phyloP scores from a whole-genome alignment of 345 rosid genomes.

The Rhizophora apiculata region DNA sequence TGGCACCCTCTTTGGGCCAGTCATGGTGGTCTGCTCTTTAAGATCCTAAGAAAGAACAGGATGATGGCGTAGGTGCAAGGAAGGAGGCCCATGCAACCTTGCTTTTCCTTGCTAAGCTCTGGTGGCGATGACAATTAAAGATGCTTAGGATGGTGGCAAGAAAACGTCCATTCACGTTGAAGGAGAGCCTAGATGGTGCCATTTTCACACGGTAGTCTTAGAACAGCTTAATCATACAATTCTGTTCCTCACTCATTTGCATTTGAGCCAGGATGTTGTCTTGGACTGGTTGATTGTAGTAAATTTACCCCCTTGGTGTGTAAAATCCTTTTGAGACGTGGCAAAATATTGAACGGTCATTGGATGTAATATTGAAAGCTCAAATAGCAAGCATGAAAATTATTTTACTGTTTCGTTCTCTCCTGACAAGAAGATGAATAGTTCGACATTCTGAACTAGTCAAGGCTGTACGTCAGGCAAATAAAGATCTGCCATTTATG shows the following conservation, averaged over 20 bases:
- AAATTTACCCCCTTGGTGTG: no score
- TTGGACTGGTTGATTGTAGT: background rate
- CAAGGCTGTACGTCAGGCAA: no score
- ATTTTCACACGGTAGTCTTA: constrained; percentile 2
- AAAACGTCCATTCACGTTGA: background rate
- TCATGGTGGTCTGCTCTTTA: constrained; percentile 82
- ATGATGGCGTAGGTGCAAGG: background rate
- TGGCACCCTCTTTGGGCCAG: constrained; percentile 81
- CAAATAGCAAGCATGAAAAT: no score
- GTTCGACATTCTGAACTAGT: no score
- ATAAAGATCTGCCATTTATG: no score
- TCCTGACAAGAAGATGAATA: no score
- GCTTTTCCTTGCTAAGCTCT: constrained; percentile 1
- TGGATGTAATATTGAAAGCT: no score
- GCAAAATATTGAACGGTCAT: no score
- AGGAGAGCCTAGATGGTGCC: background rate
- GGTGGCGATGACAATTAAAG: constrained; percentile 17
- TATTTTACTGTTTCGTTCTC: no score
- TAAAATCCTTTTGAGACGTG: no score
- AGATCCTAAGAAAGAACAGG: constrained; percentile 35
- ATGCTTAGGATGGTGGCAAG: constrained; percentile 12
- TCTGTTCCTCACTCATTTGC: constrained; percentile 9
- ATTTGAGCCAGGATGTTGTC: background rate
- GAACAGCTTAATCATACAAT: background rate
- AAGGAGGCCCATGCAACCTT: background rate